Percentiles rank a stretch among this genome's conserved stretches.
Evolutionary conservation across 441 rosid species (phyloP).

Genomic region (Pelargonium australe): DNA sequence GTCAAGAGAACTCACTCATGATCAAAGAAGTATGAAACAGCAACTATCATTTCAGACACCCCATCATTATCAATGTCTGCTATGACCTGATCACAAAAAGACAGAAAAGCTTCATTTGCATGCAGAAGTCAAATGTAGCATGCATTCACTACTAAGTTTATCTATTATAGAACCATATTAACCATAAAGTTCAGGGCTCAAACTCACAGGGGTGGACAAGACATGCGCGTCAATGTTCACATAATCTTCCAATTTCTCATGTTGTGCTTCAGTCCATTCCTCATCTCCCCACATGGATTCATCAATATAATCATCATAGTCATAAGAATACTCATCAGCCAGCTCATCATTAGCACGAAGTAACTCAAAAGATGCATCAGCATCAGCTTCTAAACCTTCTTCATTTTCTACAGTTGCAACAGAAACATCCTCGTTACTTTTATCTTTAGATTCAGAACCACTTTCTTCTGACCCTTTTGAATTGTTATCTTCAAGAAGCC

Average conservation of each 20-base stretch:
- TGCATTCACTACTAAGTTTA: too few species aligned
- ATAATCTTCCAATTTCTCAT: constrained; percentile 81
- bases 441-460: constrained; percentile 40
- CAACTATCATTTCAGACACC: constrained; percentile 84
- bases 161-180: constrained; percentile 12
- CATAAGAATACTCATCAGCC: constrained; percentile 81
- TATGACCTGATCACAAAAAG: constrained; percentile 57
- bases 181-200: constrained; percentile 16
- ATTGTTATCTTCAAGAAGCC: constrained; percentile 64
- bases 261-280: constrained; percentile 82
- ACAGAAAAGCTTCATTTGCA: constrained; percentile 15
- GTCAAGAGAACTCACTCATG: constrained; percentile 67
- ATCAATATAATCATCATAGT: constrained; percentile 90
- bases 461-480: constrained; percentile 43
- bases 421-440: constrained; percentile 34
- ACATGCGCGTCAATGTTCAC: constrained; percentile 89
- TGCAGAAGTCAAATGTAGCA: not conserved
- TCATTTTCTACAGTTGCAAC: constrained; percentile 80
- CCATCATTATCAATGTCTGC: constrained; percentile 99
- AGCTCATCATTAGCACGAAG: constrained; percentile 88
- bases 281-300: constrained; percentile 94
- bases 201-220: constrained; percentile 90
- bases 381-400: constrained; percentile 79
- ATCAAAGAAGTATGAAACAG: constrained; percentile 94
- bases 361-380: constrained; percentile 85